Evolutionary conservation across 768 basidiomycete species (phyloP), one percentile per base, ranked within the genome.

Genomic region (Tricholoma bakamatsutake): DNA sequence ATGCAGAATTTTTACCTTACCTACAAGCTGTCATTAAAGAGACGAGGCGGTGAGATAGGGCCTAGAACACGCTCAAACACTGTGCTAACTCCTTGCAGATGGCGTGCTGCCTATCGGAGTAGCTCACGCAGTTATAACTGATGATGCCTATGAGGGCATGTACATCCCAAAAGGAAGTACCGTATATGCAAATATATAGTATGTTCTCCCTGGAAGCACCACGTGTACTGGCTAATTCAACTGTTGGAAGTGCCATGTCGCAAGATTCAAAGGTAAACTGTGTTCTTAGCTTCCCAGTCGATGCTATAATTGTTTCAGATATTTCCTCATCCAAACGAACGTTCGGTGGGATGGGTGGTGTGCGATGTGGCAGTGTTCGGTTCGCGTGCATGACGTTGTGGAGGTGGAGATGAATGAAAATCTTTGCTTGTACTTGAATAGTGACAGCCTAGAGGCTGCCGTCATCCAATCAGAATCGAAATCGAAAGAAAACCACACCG

Each of bases 141-240:
- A 72, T 49, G 67, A 71, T 50, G 65, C 59, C 8, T 74, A 74
- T 54, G 64, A 69, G 18, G 73, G 71, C 49, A 69, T 72, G 71
- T 69, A 63, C 53, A 74, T 74, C 24, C 73, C 73, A 1, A 68
- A 69, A 57, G 73, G 72, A 34, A 65, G 68, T 15, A 74, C 71
- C 0, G 59, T 74, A 17, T 73, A 71, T 52, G 71, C 71, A 3
- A 73, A 74, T 52, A 59, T 71, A 27, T 59, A 58, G 69, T 71
- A 45, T 49, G 67, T 24, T 8, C 2, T 18, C 21, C 31, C 4
- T 30, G 21, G 3, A 3, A 24, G 21, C 21, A 24, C 21, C 21
- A 24, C 21, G 21, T 1, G 21, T 24, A 24, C 21, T 24, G 24
- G 50, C 55, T 49, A 45, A 59, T 3, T 24, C 39, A 39, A n/a